phyloP scores from a whole-genome alignment of 495 filamentous ascomycete genomes.

The Hapsidospora chrysogenum region DNA sequence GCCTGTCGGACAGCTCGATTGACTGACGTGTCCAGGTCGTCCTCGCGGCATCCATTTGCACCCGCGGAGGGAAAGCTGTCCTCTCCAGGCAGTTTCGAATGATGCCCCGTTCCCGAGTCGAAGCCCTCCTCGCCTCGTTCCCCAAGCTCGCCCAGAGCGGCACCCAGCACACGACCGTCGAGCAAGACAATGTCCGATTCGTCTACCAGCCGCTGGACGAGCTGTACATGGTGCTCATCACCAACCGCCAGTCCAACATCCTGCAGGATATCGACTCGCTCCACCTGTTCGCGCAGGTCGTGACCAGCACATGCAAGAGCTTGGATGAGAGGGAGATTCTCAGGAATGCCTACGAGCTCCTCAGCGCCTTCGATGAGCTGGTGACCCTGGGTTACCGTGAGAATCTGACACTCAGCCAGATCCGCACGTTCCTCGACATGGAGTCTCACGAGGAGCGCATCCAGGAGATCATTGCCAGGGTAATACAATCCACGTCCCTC shows the following conservation, averaged over 20 bases:
- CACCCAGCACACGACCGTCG: constrained; percentile 92
- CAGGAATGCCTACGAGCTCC: constrained; percentile 84
- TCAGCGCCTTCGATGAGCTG: constrained; percentile 91
- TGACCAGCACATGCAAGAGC: constrained; percentile 87
- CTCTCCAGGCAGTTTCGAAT: constrained; percentile 93
- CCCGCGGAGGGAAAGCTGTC: constrained; percentile 91
- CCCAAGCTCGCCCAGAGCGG: constrained; percentile 90
- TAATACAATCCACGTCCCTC: no score
- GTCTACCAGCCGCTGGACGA: constrained; percentile 98
- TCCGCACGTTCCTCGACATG: constrained; percentile 98
- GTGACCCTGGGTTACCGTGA: constrained; percentile 91
- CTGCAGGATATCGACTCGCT: constrained; percentile 97
- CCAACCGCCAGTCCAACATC: constrained; percentile 98
- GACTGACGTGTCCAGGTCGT: constrained; percentile 51
- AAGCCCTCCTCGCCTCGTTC: constrained; percentile 89
- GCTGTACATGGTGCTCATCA: constrained; percentile 98
- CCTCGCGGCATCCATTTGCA: constrained; percentile 97
- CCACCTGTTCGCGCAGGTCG: constrained; percentile 92
- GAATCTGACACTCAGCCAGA: constrained; percentile 85
- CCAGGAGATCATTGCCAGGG: constrained; percentile 88
- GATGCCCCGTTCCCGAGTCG: constrained; percentile 87
- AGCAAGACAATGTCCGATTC: constrained; percentile 98
- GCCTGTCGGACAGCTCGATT: not conserved
- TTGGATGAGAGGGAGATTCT: constrained; percentile 89
- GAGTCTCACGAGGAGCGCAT: constrained; percentile 97